Evolutionary conservation across 1,139 yeast genomes (phyloP), one percentile per base, ranked within the genome.

Genomic region (Ashbya aceris): DNA sequence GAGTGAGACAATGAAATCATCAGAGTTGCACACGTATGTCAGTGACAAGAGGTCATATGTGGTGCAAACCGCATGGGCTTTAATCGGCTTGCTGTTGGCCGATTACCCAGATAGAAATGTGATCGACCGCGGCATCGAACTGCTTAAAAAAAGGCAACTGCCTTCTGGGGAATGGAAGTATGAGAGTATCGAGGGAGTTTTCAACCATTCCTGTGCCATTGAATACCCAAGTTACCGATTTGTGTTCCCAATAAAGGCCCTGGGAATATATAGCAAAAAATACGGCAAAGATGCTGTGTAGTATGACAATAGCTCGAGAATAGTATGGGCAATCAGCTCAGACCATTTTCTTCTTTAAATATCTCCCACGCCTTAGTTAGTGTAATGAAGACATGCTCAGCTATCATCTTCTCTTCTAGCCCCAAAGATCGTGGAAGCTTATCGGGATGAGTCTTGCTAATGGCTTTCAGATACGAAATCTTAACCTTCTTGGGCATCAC

Each of bases 161-260:
- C 59, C 70, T 0, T 76, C 79, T 27, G 99, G 99, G 1, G 94
- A 86, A 51, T 93, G 94, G 86, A 69, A 72, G 44, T 81, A 75
- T 57, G 96, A 91, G 58, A 83, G 77, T 40, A 78, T 84, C 20
- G 97, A 91, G 63, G 99, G 99, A 39, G 97, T 91, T 0, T 93
- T 93, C 70, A 93, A 93, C 61, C 96, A 91, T 57, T 79, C 86
- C 33, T 78, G 85, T 70, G 96, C 94, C 1, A 93, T 93, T 56
- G 97, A 91, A 61, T 93, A 93, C 60, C 98, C 98, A 36, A 83
- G 86, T 50, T 93, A 93, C 66, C 78, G 83, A 64, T 91, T 83
- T 56, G 69, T 87, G 49, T 93, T 93, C 64, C 81, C 96, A 2
- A 83, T 91, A 56, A 91, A 91, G 61, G 98, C 98, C 0, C 67